phyloP scores from a whole-genome alignment of 352 stramenopile genomes.

The Phytophthora sp. region DNA sequence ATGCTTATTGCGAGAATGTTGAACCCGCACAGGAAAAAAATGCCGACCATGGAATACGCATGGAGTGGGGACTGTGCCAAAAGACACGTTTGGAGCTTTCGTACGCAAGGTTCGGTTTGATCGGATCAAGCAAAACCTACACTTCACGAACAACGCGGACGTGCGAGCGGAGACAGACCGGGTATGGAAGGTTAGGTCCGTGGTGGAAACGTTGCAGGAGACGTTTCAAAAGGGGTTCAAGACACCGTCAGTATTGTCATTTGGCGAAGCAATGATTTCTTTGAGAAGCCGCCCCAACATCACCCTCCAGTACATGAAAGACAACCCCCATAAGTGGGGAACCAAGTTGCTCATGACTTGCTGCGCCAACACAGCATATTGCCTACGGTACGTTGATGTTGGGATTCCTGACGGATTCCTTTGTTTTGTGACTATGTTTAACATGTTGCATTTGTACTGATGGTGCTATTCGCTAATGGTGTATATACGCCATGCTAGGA shows the following conservation, averaged over 20 bases:
- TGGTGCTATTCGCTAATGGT: not conserved
- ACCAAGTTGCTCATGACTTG: conserved; percentile 30
- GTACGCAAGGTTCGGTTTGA: conserved; percentile 16
- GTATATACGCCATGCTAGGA: conserved; percentile 14
- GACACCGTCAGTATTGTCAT: conserved; percentile 8
- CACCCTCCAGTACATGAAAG: conserved; percentile 15
- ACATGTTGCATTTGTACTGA: conserved; percentile 13
- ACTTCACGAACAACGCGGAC: conserved; percentile 13
- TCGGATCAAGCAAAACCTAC: conserved; percentile 16
- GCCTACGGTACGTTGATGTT: not conserved
- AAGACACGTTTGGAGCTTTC: conserved; percentile 13
- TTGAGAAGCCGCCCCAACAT: conserved; percentile 17
- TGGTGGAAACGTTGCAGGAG: too few relatives aligned
- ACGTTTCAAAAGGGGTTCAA: conserved; percentile 1
- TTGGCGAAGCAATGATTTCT: conserved; percentile 19
- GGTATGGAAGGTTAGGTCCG: conserved; percentile 20
- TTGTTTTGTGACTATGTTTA: conserved; percentile 14
- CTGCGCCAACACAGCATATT: conserved; percentile 9
- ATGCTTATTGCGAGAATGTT: conserved; percentile 16
- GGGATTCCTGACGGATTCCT: not conserved
- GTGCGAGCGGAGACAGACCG: too few relatives aligned
- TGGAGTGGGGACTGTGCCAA: conserved; percentile 5
- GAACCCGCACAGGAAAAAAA: conserved; percentile 4
- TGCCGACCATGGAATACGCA: conserved; percentile 7
- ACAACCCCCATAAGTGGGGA: conserved; percentile 25